Evolutionary conservation across 192 early-diverging fungal species (phyloP).

Genomic region (Chytriomyces sp.): DNA sequence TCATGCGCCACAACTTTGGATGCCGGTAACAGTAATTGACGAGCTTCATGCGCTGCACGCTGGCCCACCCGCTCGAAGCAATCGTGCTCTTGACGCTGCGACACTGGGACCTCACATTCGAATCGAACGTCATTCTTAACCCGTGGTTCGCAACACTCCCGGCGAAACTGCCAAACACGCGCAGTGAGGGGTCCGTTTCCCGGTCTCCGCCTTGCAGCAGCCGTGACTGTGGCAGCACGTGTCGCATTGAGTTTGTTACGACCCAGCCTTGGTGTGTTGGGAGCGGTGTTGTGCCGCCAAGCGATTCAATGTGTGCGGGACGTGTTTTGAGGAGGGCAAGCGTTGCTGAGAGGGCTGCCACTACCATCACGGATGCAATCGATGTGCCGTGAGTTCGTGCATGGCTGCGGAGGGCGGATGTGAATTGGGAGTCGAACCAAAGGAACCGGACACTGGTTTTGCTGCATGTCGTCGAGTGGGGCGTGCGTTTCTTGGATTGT

Average conservation of each 20-base stretch:
- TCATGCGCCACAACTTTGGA: slow-evolving; percentile 44
- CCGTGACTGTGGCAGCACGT: slow-evolving; percentile 49
- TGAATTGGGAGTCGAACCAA: slow-evolving; percentile 43
- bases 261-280: slow-evolving; percentile 57
- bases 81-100: slow-evolving; percentile 43
- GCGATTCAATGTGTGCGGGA: background rate
- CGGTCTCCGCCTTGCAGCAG: slow-evolving; percentile 48
- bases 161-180: slow-evolving; percentile 55
- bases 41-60: slow-evolving; percentile 49
- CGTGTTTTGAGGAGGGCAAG: slow-evolving; percentile 22
- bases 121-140: slow-evolving; percentile 32
- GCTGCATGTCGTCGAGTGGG: background rate
- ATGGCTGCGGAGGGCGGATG: slow-evolving; percentile 30
- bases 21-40: slow-evolving; percentile 53
- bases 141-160: slow-evolving; percentile 45
- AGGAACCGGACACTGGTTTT: slow-evolving; percentile 39
- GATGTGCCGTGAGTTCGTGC: slow-evolving; percentile 42
- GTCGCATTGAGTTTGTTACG: slow-evolving; percentile 47
- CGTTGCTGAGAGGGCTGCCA: slow-evolving; percentile 48
- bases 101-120: slow-evolving; percentile 47
- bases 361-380: slow-evolving; percentile 50
- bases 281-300: slow-evolving; percentile 9
- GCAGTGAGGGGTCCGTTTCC: slow-evolving; percentile 45
- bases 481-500: background rate
- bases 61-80: slow-evolving; percentile 20